phyloP scores from a whole-genome alignment of 768 basidiomycete species.

The Macrolepiota fuliginosa region DNA sequence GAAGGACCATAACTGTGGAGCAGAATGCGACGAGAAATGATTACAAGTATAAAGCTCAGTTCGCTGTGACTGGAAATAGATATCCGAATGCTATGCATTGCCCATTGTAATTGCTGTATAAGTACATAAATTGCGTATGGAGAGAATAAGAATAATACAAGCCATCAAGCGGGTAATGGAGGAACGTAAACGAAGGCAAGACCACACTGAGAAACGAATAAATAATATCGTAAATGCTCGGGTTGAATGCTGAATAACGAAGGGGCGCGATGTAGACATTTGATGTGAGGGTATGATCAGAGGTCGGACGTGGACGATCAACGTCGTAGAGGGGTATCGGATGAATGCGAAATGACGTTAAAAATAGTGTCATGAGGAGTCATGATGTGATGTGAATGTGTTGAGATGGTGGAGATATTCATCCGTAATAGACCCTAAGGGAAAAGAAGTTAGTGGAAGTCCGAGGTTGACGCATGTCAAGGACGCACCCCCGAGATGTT shows the following conservation, averaged over 20 bases:
- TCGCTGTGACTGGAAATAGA: too few relatives aligned
- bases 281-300: neutral
- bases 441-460: neutral
- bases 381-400: neutral
- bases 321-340: conserved; percentile 4
- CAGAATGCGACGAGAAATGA: neutral
- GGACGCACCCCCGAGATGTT: conserved; percentile 66
- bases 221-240: conserved; percentile 2
- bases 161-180: neutral
- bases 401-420: neutral
- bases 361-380: neutral
- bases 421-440: conserved; percentile 8
- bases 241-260: neutral
- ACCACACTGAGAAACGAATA: neutral
- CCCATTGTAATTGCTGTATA: conserved; percentile 5
- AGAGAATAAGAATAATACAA: neutral
- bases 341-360: neutral
- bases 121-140: conserved; percentile 2
- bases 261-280: neutral
- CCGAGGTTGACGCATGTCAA: neutral
- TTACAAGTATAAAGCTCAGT: neutral
- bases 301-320: conserved; percentile 2
- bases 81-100: neutral
- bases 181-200: neutral
- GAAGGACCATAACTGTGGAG: neutral